These are phyloP conservation scores for Bremia lactucae DNA, from an alignment of 352 stramenopile genomes.

Conservation along the genomic window DNA sequence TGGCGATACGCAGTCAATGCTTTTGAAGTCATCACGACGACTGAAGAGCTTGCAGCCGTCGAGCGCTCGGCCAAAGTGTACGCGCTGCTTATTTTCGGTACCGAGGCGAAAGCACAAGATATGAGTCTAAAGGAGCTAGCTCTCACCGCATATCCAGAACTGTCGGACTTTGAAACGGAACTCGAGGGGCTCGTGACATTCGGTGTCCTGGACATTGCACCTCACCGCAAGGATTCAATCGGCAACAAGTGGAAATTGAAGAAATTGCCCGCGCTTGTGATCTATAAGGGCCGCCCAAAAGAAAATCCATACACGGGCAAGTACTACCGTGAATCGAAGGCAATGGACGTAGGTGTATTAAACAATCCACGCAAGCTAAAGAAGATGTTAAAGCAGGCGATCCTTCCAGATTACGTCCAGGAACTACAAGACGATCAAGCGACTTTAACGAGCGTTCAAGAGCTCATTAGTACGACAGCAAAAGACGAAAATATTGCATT, in stretches of 20 bases:
- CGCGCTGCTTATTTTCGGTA: constrained; percentile 23
- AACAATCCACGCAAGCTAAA: constrained; percentile 45
- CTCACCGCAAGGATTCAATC: constrained; percentile 21
- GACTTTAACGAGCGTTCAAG: constrained; percentile 16
- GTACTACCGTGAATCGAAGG: constrained; percentile 39
- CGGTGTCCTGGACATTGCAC: constrained; percentile 29
- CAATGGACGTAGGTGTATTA: constrained; percentile 24
- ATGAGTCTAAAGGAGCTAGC: constrained; percentile 20
- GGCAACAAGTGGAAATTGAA: constrained; percentile 46
- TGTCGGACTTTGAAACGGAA: constrained; percentile 30
- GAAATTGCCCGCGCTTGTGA: constrained; percentile 34
- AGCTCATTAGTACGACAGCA: constrained; percentile 14
- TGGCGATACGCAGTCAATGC: constrained; percentile 5
- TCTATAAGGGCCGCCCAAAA: constrained; percentile 52
- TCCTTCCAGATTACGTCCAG: constrained; percentile 39
- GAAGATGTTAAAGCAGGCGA: constrained; percentile 47
- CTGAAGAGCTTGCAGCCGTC: constrained; percentile 15
- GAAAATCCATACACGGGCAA: constrained; percentile 67
- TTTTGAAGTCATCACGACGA: constrained; percentile 18
- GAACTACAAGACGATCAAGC: constrained; percentile 12
- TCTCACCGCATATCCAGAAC: constrained; percentile 23
- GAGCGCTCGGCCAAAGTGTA: constrained; percentile 24
- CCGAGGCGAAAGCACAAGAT: constrained; percentile 9
- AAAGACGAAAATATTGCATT: constrained; percentile 26
- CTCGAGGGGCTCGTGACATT: constrained; percentile 34